phyloP scores from a whole-genome alignment of 768 basidiomycete genomes.

The Paxillus rubicundulus region DNA sequence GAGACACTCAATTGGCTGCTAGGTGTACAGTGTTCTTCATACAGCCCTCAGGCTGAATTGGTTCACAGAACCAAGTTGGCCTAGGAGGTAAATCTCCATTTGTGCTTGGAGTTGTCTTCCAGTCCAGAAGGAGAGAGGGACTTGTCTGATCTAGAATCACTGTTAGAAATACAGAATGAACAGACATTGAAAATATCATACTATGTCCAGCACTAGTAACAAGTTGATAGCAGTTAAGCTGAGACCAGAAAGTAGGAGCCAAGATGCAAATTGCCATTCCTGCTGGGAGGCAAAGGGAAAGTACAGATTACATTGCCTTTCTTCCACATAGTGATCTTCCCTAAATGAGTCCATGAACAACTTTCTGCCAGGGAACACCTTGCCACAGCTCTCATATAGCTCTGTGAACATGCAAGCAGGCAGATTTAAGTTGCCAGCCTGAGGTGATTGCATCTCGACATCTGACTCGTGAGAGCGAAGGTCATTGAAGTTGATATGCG shows the following conservation, averaged over 20 bases:
- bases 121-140: constrained; percentile 18
- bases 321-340: too few relatives aligned
- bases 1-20: background rate
- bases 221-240: background rate
- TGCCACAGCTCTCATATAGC: background rate
- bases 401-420: too few relatives aligned
- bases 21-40: too few relatives aligned
- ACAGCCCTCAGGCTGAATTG: too few relatives aligned
- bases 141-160: constrained; percentile 2
- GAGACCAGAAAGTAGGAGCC: background rate
- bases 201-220: background rate
- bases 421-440: too few relatives aligned
- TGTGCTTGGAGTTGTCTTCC: constrained; percentile 14
- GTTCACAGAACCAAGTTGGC: background rate
- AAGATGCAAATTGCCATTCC: background rate
- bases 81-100: background rate
- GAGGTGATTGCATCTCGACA: too few relatives aligned
- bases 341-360: constrained; percentile 4
- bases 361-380: background rate
- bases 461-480: too few relatives aligned
- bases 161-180: background rate
- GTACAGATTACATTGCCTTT: background rate
- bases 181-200: background rate
- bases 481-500: too few relatives aligned
- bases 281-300: background rate